Conservation (phyloP, 805 yeast species). For the Yarrowia osloensis region DNA sequence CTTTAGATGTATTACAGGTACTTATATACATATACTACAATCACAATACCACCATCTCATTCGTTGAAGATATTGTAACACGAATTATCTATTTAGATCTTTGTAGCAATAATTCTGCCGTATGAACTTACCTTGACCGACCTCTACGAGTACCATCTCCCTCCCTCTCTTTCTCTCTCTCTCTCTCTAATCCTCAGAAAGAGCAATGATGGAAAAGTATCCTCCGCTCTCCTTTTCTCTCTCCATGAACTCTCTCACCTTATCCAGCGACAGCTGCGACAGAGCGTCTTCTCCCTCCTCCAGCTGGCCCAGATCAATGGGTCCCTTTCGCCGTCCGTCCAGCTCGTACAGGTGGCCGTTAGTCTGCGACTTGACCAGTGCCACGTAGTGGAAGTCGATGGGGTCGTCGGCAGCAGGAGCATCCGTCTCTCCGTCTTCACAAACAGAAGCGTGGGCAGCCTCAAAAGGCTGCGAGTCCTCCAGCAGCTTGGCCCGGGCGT, state of each 20-base stretch:
- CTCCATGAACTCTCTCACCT: slow-evolving; percentile 68
- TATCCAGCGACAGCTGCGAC: slow-evolving; percentile 51
- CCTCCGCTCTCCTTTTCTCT: slow-evolving; percentile 41
- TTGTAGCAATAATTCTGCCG: background rate
- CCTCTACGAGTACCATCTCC: too few species aligned
- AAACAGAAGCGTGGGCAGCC: slow-evolving; percentile 45
- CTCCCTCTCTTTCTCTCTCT: too few species aligned
- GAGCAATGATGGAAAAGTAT: slow-evolving; percentile 75
- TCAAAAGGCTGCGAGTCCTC: slow-evolving; percentile 48
- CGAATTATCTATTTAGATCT: slow-evolving; percentile 3
- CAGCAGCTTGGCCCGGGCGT: slow-evolving; percentile 49
- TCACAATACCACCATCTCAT: background rate
- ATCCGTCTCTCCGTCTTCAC: slow-evolving; percentile 44
- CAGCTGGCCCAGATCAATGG: slow-evolving; percentile 57
- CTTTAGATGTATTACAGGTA: background rate
- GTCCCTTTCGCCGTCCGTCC: slow-evolving; percentile 85
- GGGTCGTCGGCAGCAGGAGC: slow-evolving; percentile 49
- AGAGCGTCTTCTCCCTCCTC: slow-evolving; percentile 53
- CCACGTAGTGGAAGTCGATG: slow-evolving; percentile 72
- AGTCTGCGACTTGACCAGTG: slow-evolving; percentile 58
- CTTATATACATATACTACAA: background rate
- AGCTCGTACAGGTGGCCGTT: slow-evolving; percentile 71
- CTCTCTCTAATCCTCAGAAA: slow-evolving; percentile 44
- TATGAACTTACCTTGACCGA: background rate
- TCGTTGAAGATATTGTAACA: background rate